Evolutionary conservation across 176 grass and related monocot species (phyloP), one percentile per base, ranked within the genome.

Genomic region (Oryza officinalis): DNA sequence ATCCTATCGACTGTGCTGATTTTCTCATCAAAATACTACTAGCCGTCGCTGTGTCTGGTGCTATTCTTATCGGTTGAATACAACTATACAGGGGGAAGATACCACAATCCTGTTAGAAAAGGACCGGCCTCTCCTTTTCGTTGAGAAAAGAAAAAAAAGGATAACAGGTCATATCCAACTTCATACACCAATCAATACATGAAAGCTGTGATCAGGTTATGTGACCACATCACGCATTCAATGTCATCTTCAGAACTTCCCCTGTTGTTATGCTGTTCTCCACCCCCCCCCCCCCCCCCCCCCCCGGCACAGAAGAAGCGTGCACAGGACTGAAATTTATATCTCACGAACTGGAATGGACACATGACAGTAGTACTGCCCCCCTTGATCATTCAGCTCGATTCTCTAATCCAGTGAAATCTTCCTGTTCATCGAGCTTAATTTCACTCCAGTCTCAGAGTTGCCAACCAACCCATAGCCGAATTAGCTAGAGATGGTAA

Each of bases 161-260:
- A 26, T 8, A 22, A 10, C 45, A 6, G n/a, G 82, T 84, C 31
- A 65, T 27, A 38, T 65, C 37, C 11, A 25, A 25, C 64, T 69
- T 77, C 23, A 77, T 61, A 27, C 73, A 52, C 25, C 74, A 77
- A 85, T 71, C 49, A 71, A 59, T 60, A 61, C 57, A 61, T n/a
- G 72, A 27, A 44, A 12, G 26, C 65, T 65, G 61, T 23, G 26
- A 26, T 70, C 83, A 69, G 83, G 74, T 60, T 69, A 69, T 8
- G 65, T 50, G 47, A 25, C 82, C 82, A 31, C 65, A 63, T 71
- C 83, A 60, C 37, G 18, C 27, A 18, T 46, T 45, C 64, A 60
- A 12, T 74, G 80, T 22, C n/a, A 45, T 74, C 71, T 74, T 11
- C 44, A 22, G 6, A 30, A 50, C 43, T 28, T 30, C 44, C 25